phyloP scores from a whole-genome alignment of 345 rosid genomes.

The Noccaea bulbosa region DNA sequence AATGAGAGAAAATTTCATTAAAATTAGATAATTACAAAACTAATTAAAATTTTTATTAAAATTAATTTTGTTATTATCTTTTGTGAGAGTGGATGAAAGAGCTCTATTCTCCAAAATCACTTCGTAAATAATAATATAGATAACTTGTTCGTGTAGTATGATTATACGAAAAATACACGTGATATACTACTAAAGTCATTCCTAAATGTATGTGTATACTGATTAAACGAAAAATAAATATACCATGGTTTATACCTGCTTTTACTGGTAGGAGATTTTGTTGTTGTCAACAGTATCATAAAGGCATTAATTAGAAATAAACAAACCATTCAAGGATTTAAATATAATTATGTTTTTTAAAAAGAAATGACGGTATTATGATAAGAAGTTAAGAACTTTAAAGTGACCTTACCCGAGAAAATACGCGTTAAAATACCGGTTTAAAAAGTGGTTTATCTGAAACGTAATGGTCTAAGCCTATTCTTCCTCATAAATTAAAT shows the following conservation, averaged over 20 bases:
- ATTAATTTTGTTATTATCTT: too few species aligned
- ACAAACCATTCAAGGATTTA: neutral
- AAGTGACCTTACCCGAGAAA: slow-evolving; percentile 13
- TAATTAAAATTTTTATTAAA: too few species aligned
- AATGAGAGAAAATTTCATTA: too few species aligned
- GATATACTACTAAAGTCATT: neutral
- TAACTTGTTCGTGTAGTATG: too few species aligned
- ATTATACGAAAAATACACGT: neutral
- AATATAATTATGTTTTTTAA: neutral
- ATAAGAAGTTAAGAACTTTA: slow-evolving; percentile 4
- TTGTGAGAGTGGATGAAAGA: too few species aligned
- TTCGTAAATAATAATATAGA: too few species aligned
- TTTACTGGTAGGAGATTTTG: too few species aligned
- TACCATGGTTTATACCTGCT: too few species aligned
- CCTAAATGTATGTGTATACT: neutral
- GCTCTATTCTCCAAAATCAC: too few species aligned
- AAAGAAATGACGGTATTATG: slow-evolving; percentile 17
- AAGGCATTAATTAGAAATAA: neutral
- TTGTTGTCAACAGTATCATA: neutral
- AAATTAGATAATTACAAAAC: too few species aligned
- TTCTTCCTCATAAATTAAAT: neutral
- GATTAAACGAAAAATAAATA: too few species aligned
- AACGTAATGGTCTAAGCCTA: neutral
- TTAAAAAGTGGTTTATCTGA: neutral
- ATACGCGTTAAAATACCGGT: slow-evolving; percentile 31